Conservation (phyloP, 2,329 filamentous ascomycete genomes). For the Anisogramma anomala region DNA sequence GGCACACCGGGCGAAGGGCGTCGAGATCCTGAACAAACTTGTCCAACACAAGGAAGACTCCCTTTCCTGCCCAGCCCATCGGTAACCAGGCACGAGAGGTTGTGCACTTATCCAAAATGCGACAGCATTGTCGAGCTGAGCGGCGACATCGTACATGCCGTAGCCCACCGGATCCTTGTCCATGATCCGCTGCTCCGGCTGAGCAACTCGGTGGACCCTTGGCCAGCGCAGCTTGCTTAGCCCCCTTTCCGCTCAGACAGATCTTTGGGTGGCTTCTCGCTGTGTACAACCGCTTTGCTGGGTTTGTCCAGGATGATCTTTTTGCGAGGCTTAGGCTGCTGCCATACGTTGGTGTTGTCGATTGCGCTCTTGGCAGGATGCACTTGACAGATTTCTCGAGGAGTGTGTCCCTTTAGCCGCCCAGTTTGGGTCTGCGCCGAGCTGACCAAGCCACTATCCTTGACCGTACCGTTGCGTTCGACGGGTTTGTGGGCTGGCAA, state of each 20-base stretch:
- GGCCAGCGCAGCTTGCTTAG: slow-evolving; percentile 24
- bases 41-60: slow-evolving; percentile 17
- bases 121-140: background rate
- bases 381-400: slow-evolving; percentile 40
- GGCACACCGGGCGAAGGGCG: slow-evolving; percentile 5
- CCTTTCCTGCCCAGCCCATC: background rate
- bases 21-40: slow-evolving; percentile 16
- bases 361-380: slow-evolving; percentile 43
- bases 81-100: background rate
- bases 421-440: slow-evolving; percentile 17
- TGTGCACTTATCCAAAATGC: slow-evolving; percentile 13
- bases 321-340: slow-evolving; percentile 46
- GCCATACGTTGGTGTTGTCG: slow-evolving; percentile 41
- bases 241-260: slow-evolving; percentile 53
- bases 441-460: slow-evolving; percentile 19
- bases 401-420: slow-evolving; percentile 27
- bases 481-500: slow-evolving; percentile 14
- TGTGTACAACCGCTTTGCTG: slow-evolving; percentile 29
- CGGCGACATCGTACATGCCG: background rate
- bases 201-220: too few species aligned
- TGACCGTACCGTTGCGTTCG: slow-evolving; percentile 15
- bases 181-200: background rate
- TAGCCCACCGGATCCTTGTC: background rate
- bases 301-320: slow-evolving; percentile 40
- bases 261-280: slow-evolving; percentile 46